Percentiles rank a stretch among this genome's conserved stretches.
Conservation (phyloP, 106 monocot genomes). For the Narthecium ossifragum region DNA sequence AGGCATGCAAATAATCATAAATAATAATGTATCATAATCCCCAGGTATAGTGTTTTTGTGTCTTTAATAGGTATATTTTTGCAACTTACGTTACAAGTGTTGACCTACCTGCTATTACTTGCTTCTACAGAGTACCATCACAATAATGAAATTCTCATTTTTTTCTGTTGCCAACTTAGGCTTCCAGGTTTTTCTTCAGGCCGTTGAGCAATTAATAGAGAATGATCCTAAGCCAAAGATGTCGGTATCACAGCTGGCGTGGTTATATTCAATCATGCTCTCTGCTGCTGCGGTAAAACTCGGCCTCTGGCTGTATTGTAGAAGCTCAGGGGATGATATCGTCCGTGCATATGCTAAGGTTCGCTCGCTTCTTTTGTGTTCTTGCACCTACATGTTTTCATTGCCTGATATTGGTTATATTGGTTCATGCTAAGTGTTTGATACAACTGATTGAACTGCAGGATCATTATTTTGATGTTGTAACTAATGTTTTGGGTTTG, state of each 20-base stretch:
- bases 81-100: too few relatives aligned
- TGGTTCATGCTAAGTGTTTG: background rate
- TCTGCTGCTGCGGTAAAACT: constrained; percentile 79
- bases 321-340: constrained; percentile 69
- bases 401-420: background rate
- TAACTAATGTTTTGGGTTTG: constrained; percentile 85
- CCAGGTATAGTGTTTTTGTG: too few relatives aligned
- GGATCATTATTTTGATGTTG: constrained; percentile 97
- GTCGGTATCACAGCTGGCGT: constrained; percentile 42
- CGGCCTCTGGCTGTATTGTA: constrained; percentile 81
- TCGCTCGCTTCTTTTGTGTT: background rate
- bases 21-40: too few relatives aligned
- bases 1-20: too few relatives aligned
- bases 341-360: constrained; percentile 97
- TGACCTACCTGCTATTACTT: too few relatives aligned
- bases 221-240: constrained; percentile 43
- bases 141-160: background rate
- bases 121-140: too few relatives aligned
- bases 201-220: constrained; percentile 61
- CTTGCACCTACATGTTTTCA: background rate
- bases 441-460: constrained; percentile 5
- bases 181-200: constrained; percentile 82
- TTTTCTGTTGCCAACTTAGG: constrained; percentile 26
- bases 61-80: too few relatives aligned
- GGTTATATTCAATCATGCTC: constrained; percentile 85